Conservation (phyloP, 192 early-diverging fungal genomes). For the Dispira simplex region DNA sequence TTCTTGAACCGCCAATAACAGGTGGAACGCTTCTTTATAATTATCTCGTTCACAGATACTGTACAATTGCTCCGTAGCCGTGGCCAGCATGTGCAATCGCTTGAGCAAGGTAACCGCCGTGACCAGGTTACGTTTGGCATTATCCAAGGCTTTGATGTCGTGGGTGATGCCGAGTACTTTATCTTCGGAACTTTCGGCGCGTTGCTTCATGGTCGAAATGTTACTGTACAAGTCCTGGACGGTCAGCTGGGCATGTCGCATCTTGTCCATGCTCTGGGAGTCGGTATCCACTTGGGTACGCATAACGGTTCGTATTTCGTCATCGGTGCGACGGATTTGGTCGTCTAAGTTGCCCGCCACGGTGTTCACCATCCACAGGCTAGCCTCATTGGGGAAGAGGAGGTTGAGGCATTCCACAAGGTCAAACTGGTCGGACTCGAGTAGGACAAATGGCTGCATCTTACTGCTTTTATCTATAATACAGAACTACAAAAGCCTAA, state of each 20-base stretch:
- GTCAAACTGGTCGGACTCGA: conserved; percentile 55
- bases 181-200: conserved; percentile 68
- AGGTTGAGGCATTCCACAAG: conserved; percentile 63
- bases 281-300: conserved; percentile 49
- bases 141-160: conserved; percentile 90
- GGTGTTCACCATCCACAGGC: conserved; percentile 34
- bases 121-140: conserved; percentile 83
- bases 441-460: background rate
- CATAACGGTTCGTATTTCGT: conserved; percentile 53
- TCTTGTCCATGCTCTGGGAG: conserved; percentile 37
- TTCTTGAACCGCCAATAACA: conserved; percentile 67
- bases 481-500: no score
- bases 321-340: conserved; percentile 40
- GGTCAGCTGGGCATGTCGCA: conserved; percentile 52
- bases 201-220: conserved; percentile 71
- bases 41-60: conserved; percentile 42
- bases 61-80: conserved; percentile 58
- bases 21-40: conserved; percentile 64
- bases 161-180: conserved; percentile 91
- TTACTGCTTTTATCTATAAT: no score
- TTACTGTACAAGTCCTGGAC: conserved; percentile 70
- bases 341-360: conserved; percentile 41
- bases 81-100: conserved; percentile 76
- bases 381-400: conserved; percentile 48
- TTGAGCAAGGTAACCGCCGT: conserved; percentile 63